A percentile compares a stretch with the other conserved stretches of the same genome.
Conservation (phyloP, 495 filamentous ascomycete genomes). For the Penicillium canescens region DNA sequence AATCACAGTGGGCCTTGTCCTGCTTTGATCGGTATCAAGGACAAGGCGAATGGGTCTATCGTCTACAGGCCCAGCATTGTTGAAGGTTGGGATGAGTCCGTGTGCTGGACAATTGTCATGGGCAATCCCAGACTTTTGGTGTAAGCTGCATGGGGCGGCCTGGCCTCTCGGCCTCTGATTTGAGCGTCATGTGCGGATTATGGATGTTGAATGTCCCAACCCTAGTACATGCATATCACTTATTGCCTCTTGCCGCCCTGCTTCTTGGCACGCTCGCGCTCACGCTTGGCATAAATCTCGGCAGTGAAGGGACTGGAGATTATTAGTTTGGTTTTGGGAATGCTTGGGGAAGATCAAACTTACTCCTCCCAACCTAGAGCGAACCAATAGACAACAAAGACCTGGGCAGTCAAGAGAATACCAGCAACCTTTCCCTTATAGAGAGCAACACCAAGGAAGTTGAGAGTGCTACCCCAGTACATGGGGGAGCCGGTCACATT, state of each 20-base stretch:
- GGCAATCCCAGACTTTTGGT: constrained; percentile 1
- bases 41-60: constrained; percentile 16
- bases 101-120: constrained; percentile 13
- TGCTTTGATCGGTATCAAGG: not conserved
- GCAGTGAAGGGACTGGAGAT: constrained; percentile 79
- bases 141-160: constrained; percentile 1
- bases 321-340: constrained; percentile 17
- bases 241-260: constrained; percentile 43
- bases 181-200: constrained; percentile 19
- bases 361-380: constrained; percentile 89
- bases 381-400: constrained; percentile 76
- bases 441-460: constrained; percentile 87
- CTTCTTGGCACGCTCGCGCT: constrained; percentile 48
- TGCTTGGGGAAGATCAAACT: constrained; percentile 22
- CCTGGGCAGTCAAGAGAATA: constrained; percentile 70
- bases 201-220: constrained; percentile 42
- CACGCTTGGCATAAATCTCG: constrained; percentile 89
- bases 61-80: constrained; percentile 31
- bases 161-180: constrained; percentile 9
- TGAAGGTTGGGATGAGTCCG: constrained; percentile 30
- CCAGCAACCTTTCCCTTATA: constrained; percentile 89
- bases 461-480: constrained; percentile 93
- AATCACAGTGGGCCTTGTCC: constrained; percentile 9
- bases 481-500: constrained; percentile 90
- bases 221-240: constrained; percentile 16